A percentile compares a stretch with the other conserved stretches of the same genome.
phyloP scores from a whole-genome alignment of 2,329 filamentous ascomycete species.

The Ploettnerulaceae sp. region DNA sequence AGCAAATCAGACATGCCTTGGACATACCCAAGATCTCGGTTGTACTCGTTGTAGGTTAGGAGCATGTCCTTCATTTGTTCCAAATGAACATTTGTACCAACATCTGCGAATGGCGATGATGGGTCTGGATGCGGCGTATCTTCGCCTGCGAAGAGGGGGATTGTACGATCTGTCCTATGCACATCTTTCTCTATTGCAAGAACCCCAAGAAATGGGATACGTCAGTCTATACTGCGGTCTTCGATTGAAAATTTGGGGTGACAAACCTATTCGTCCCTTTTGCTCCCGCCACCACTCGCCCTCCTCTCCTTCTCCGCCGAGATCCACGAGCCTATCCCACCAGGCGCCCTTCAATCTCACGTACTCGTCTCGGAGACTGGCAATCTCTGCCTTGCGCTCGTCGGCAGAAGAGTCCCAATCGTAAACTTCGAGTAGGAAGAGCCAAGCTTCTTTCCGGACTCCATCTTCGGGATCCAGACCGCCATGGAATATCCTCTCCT shows the following conservation, averaged over 20 bases:
- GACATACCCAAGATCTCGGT: slow-evolving; percentile 90
- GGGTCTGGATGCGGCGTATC: slow-evolving; percentile 96
- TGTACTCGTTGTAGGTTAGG: slow-evolving; percentile 97
- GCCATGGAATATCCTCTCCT: slow-evolving; percentile 95
- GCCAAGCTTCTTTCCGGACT: slow-evolving; percentile 92
- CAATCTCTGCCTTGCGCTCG: slow-evolving; percentile 76
- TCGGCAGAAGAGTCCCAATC: slow-evolving; percentile 88
- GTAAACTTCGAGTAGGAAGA: slow-evolving; percentile 87
- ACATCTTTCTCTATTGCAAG: slow-evolving; percentile 83
- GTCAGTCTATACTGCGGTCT: slow-evolving; percentile 30
- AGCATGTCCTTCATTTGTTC: slow-evolving; percentile 99
- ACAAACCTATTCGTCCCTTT: slow-evolving; percentile 82
- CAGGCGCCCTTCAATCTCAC: slow-evolving; percentile 88
- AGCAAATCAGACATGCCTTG: slow-evolving; percentile 98
- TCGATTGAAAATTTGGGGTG: slow-evolving; percentile 7
- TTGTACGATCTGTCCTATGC: slow-evolving; percentile 89
- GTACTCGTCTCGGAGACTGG: slow-evolving; percentile 87
- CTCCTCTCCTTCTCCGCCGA: slow-evolving; percentile 72
- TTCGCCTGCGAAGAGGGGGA: slow-evolving; percentile 93
- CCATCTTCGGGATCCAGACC: slow-evolving; percentile 85
- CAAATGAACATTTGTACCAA: slow-evolving; percentile 92
- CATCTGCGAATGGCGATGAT: slow-evolving; percentile 86
- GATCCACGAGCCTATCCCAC: slow-evolving; percentile 91
- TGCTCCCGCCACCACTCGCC: slow-evolving; percentile 98
- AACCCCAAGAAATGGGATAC: slow-evolving; percentile 49